A percentile compares a stretch with the other conserved stretches of the same genome.
Evolutionary conservation across 805 yeast species (phyloP).

Genomic region (Starmerella etchellsii): DNA sequence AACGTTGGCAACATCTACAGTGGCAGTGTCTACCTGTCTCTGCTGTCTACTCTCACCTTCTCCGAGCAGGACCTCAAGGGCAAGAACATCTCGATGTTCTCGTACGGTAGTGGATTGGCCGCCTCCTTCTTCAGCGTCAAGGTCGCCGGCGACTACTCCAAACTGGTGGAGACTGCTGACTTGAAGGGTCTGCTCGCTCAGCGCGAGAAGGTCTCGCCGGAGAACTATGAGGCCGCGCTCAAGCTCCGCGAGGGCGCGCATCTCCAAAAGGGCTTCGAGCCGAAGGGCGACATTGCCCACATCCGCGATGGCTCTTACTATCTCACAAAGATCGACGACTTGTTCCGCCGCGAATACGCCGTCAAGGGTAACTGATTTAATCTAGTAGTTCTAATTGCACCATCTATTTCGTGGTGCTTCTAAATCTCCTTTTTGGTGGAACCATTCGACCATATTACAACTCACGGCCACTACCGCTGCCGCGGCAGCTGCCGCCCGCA

Average conservation of each 20-base stretch:
- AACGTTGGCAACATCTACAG: constrained; percentile 98
- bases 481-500: too few relatives aligned
- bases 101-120: constrained; percentile 97
- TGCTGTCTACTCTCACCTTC: constrained; percentile 66
- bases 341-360: constrained; percentile 71
- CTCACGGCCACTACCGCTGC: too few relatives aligned
- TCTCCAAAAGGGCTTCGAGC: constrained; percentile 63
- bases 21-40: constrained; percentile 79
- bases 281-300: constrained; percentile 64
- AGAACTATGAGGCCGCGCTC: constrained; percentile 68
- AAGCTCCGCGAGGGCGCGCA: constrained; percentile 82
- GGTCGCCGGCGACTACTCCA: constrained; percentile 67
- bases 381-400: background rate
- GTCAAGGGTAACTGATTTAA: constrained; percentile 20
- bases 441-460: background rate
- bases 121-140: constrained; percentile 70
- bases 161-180: constrained; percentile 37
- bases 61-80: constrained; percentile 64
- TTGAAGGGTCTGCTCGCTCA: constrained; percentile 52
- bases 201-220: constrained; percentile 60
- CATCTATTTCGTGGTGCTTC: background rate
- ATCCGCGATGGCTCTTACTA: constrained; percentile 71
- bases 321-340: constrained; percentile 71
- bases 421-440: background rate
- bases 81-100: constrained; percentile 66